A percentile compares a stretch with the other conserved stretches of the same genome.
These are phyloP conservation scores for Botrytis squamosa DNA, from an alignment of 2,329 filamentous ascomycete genomes.

Conservation along the genomic window DNA sequence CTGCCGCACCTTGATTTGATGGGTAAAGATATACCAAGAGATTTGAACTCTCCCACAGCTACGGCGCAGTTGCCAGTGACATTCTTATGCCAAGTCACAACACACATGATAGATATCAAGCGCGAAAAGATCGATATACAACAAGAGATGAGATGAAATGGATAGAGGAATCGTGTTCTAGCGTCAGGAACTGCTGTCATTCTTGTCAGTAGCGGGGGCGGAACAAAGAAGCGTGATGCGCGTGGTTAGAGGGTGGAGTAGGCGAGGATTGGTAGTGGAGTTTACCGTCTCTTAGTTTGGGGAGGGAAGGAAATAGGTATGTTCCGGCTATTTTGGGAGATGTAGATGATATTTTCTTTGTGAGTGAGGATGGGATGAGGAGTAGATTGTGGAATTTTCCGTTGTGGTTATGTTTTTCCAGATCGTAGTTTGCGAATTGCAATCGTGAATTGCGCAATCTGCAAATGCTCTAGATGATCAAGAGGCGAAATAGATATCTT, in stretches of 20 bases:
- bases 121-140: background rate
- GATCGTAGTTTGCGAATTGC: background rate
- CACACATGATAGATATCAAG: background rate
- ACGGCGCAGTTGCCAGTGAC: no score
- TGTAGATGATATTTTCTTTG: background rate
- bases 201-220: background rate
- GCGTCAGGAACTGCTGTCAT: background rate
- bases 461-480: no score
- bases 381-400: background rate
- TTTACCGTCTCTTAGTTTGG: background rate
- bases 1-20: background rate
- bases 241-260: background rate
- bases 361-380: background rate
- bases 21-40: background rate
- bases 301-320: background rate
- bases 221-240: background rate
- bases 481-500: background rate
- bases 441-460: background rate
- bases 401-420: background rate
- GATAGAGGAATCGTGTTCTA: background rate
- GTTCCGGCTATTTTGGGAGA: no score
- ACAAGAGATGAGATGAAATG: background rate
- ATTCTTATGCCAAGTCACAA: background rate
- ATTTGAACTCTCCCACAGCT: background rate
- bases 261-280: background rate